These are phyloP conservation scores for Clavulina sp. DNA, from an alignment of 768 basidiomycete genomes.

Conservation along the genomic window DNA sequence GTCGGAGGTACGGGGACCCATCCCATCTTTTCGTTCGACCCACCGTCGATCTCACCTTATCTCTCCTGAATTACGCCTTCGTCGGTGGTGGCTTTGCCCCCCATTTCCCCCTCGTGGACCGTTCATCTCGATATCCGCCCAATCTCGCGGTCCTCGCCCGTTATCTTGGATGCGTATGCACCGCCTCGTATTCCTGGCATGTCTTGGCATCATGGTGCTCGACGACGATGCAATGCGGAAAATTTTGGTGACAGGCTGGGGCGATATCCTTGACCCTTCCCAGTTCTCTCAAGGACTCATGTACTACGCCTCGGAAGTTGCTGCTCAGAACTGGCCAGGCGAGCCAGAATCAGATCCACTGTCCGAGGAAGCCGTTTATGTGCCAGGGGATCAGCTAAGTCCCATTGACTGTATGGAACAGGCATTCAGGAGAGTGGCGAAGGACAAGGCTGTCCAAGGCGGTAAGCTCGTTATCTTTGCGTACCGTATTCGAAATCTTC, in stretches of 20 bases:
- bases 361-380: not conserved
- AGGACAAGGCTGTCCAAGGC: slow-evolving; percentile 34
- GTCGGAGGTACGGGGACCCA: slow-evolving; percentile 5
- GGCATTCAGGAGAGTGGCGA: slow-evolving; percentile 52
- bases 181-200: too few species aligned
- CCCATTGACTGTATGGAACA: slow-evolving; percentile 44
- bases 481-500: not conserved
- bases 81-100: too few species aligned
- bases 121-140: too few species aligned
- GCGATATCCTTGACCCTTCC: slow-evolving; percentile 4
- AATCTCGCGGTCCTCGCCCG: too few species aligned
- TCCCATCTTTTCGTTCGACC: too few species aligned
- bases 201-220: too few species aligned
- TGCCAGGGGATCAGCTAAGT: slow-evolving; percentile 3
- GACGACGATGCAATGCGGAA: not conserved
- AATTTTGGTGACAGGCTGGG: slow-evolving; percentile 4
- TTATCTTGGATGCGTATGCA: too few species aligned
- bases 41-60: too few species aligned
- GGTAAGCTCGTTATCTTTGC: slow-evolving; percentile 17
- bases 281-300: slow-evolving; percentile 10
- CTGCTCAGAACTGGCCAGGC: slow-evolving; percentile 5
- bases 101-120: too few species aligned
- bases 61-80: too few species aligned
- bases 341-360: slow-evolving; percentile 22
- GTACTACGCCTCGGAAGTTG: slow-evolving; percentile 6